Evolutionary conservation across 495 filamentous ascomycete species (phyloP).

Genomic region (Cenococcum geophilum): DNA sequence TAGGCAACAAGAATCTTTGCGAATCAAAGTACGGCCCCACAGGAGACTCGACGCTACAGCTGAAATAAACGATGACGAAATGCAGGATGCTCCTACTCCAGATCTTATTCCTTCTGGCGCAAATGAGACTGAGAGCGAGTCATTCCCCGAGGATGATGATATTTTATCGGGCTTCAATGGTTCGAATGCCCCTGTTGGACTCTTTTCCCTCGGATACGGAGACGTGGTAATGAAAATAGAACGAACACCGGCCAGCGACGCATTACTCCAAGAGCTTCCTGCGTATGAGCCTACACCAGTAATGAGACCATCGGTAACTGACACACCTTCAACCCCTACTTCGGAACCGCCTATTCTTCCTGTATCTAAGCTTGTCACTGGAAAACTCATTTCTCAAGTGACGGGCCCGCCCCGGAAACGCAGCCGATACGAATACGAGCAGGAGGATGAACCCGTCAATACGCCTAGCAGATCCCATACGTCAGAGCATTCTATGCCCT

Average conservation of each 20-base stretch:
- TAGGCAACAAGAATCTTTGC: conserved; percentile 58
- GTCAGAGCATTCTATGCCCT: conserved; percentile 28
- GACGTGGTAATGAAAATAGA: conserved; percentile 75
- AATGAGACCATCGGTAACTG: conserved; percentile 10
- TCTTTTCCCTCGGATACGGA: conserved; percentile 75
- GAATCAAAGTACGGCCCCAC: conserved; percentile 49
- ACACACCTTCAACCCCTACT: conserved; percentile 34
- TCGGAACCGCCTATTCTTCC: conserved; percentile 66
- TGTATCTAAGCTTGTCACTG: conserved; percentile 75
- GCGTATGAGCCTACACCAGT: conserved; percentile 53
- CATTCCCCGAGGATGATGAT: conserved; percentile 24
- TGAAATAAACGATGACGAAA: conserved; percentile 27
- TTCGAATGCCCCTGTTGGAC: conserved; percentile 55
- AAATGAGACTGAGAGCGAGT: conserved; percentile 36
- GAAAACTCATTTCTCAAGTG: conserved; percentile 65
- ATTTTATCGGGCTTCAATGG: conserved; percentile 6
- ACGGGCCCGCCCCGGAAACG: conserved; percentile 66
- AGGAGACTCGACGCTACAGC: conserved; percentile 36
- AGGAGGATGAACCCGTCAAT: conserved; percentile 56
- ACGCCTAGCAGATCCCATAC: conserved; percentile 26
- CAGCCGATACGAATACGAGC: conserved; percentile 70
- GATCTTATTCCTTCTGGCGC: conserved; percentile 32
- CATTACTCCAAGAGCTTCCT: conserved; percentile 79
- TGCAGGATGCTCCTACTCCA: conserved; percentile 28
- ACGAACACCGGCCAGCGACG: conserved; percentile 67